phyloP scores from a whole-genome alignment of 1,139 yeast genomes.

The Yamadazyma diddensiae region DNA sequence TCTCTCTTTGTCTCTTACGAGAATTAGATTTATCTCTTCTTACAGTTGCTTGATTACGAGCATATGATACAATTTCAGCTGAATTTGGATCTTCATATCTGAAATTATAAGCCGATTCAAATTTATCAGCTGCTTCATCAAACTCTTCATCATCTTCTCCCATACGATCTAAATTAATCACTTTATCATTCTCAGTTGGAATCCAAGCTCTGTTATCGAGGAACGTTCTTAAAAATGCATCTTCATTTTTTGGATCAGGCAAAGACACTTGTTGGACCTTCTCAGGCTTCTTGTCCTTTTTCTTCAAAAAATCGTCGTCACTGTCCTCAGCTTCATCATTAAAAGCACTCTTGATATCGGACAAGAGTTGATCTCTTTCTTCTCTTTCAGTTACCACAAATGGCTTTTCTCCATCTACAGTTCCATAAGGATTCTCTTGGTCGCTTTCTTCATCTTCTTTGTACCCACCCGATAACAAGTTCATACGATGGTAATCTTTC shows the following conservation, averaged over 20 bases:
- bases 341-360: conserved; percentile 73
- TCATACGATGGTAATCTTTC: conserved; percentile 90
- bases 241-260: conserved; percentile 72
- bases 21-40: conserved; percentile 75
- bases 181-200: conserved; percentile 58
- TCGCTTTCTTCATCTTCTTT: conserved; percentile 43
- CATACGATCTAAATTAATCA: conserved; percentile 51
- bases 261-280: conserved; percentile 25
- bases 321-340: conserved; percentile 46
- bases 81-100: conserved; percentile 91
- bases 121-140: conserved; percentile 87
- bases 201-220: conserved; percentile 85
- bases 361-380: conserved; percentile 66
- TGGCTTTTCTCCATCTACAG: conserved; percentile 59
- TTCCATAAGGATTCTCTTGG: conserved; percentile 31
- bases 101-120: conserved; percentile 91
- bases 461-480: conserved; percentile 60
- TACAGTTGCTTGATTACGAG: conserved; percentile 90
- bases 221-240: conserved; percentile 69
- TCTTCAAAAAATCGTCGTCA: conserved; percentile 52
- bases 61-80: conserved; percentile 92
- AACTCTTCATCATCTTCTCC: conserved; percentile 77
- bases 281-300: conserved; percentile 23
- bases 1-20: conserved; percentile 81
- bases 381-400: conserved; percentile 74